Base-by-base conservation (phyloP, 257 asterid species). In the Orobanche coerulescens region DNA sequence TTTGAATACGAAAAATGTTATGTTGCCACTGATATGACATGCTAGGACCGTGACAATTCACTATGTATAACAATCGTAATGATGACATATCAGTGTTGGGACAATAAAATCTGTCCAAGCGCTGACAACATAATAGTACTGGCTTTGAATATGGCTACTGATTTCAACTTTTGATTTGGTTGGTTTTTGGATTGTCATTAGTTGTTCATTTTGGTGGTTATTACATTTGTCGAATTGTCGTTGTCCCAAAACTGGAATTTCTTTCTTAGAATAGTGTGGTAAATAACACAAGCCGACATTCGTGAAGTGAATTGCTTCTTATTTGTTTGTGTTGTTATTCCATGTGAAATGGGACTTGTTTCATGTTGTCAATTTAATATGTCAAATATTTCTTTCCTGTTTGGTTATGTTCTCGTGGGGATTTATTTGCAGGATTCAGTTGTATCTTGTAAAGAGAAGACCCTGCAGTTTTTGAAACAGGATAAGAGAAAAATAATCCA, bases 401-500 rank as follows among this genome's bases (percentile, higher is more conserved):
- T 53, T 67, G 64, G 33, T 23, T 50, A 22, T 8, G 2, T 25
- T 23, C 33, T 56, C 24, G 2, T 68, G 31, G 60, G 44, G 42
- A 24, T 20, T 5, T 56, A 36, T 37, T 25, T 39, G 49, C 79
- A 76, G 81, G 73, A 69, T 73, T 65, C 67, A 57, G 57, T 68
- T 70, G 72, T 37, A 66, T 56, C 72, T 56, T 62, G 69, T 48
- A 71, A 58, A 62, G 58, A 28, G 58, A 56, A 73, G 43, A 44
- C 58, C 63, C 50, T 62, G 42, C 58, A 49, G 61, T 46, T 49
- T 68, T 65, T 58, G 62, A 71, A 75, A 67, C 70, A 40, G 33
- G 71, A 54, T 47, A 58, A 52, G 24, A 58, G 73, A 59, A 37
- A 22, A 36, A 58, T 65, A 22, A 71, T 49, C 33, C 19, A 42